Percentiles rank a stretch among this genome's conserved stretches.
Evolutionary conservation across 129 eudicot species (phyloP).

Genomic region (Arctium minus): DNA sequence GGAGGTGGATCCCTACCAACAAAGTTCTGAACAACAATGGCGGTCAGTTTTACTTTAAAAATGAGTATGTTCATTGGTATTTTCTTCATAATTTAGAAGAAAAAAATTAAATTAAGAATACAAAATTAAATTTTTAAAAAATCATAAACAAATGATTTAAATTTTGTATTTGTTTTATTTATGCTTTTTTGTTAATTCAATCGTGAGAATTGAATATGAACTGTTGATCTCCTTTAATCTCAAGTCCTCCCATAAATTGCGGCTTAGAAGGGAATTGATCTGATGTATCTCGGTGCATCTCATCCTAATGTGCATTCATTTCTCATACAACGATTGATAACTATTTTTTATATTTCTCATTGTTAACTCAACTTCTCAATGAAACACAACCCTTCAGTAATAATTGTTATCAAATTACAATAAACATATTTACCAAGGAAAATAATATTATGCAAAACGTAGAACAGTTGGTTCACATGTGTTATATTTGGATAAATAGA

Average conservation of each 20-base stretch:
- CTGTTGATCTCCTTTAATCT: no score
- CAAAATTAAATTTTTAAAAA: background rate
- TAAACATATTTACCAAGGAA: no score
- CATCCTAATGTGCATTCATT: no score
- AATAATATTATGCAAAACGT: background rate
- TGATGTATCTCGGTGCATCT: no score
- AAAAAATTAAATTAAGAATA: background rate
- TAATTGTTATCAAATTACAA: no score
- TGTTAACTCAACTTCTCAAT: no score
- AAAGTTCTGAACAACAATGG: slow-evolving; percentile 2
- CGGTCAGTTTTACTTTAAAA: background rate
- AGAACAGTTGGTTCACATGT: background rate
- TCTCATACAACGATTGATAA: no score
- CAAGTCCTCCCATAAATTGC: no score
- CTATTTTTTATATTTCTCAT: no score
- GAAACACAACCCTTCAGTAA: background rate
- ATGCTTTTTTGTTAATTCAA: no score
- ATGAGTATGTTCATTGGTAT: background rate
- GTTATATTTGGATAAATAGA: background rate
- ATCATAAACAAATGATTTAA: background rate
- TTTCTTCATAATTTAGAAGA: background rate
- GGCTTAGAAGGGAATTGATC: no score
- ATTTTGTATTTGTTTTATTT: background rate
- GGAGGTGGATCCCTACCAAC: background rate
- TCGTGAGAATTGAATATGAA: no score